phyloP scores from a whole-genome alignment of 768 basidiomycete genomes.

The Termitomyces sp. region DNA sequence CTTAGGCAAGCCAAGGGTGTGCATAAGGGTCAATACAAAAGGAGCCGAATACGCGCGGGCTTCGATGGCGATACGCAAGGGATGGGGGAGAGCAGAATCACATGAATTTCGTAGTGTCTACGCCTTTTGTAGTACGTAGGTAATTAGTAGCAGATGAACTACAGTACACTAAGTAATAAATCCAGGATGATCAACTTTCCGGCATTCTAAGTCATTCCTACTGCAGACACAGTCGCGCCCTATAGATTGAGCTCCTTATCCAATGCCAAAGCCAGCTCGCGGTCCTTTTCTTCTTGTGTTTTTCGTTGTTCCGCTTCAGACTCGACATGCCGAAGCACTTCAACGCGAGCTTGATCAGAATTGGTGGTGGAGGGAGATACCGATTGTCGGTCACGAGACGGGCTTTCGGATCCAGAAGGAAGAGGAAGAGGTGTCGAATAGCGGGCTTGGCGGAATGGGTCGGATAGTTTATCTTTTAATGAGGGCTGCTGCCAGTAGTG shows the following conservation, averaged over 20 bases:
- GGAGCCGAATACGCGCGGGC: slow-evolving; percentile 22
- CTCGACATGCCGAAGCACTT: slow-evolving; percentile 35
- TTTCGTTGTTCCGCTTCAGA: slow-evolving; percentile 32
- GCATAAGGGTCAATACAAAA: slow-evolving; percentile 42
- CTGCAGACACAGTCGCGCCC: neutral
- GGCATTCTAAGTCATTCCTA: slow-evolving; percentile 14
- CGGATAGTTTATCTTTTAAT: slow-evolving; percentile 27
- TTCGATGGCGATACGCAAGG: neutral
- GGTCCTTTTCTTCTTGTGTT: slow-evolving; percentile 41
- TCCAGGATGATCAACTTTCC: neutral
- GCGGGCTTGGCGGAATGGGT: slow-evolving; percentile 42
- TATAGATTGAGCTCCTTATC: slow-evolving; percentile 5
- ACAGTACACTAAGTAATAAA: neutral
- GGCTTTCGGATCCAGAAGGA: slow-evolving; percentile 33
- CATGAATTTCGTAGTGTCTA: neutral
- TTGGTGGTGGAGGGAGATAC: slow-evolving; percentile 28
- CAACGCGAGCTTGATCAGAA: slow-evolving; percentile 31
- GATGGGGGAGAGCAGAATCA: neutral
- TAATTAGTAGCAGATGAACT: neutral
- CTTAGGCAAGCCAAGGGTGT: slow-evolving; percentile 58
- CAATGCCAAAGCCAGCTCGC: slow-evolving; percentile 49
- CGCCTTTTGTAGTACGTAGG: neutral
- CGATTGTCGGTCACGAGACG: slow-evolving; percentile 13
- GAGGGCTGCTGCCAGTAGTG: slow-evolving; percentile 13
- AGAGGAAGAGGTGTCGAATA: slow-evolving; percentile 56